Base-by-base conservation (phyloP, 2,329 filamentous ascomycete genomes). In the Cladosporium sp. region DNA sequence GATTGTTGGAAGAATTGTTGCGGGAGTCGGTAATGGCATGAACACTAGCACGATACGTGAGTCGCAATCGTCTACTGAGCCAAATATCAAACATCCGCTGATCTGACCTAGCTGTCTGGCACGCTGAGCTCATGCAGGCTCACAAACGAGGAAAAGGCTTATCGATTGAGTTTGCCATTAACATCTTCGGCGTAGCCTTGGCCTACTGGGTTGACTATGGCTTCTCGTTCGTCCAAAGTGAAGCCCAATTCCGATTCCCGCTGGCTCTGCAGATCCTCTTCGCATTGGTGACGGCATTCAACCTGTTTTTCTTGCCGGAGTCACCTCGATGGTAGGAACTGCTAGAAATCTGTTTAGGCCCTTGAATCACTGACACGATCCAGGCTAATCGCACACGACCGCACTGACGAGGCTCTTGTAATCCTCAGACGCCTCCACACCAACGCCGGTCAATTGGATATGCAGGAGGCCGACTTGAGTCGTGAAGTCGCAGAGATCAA, bases 1-100 rank as follows among this genome's bases (percentile, higher is more conserved):
- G 73, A 83, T 85, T 67, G 73, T 85, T 62, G 84, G 84, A 11
- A 79, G 84, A 58, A 78, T 80, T 4, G 78, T 85, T 59, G 85
- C 84, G 21, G 84, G 84, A 62, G 73, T 85, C 23, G 84, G 83
- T 6, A 85, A 85, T 67, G 84, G 84, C 23, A 84, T 86, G 76
- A 85, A 85, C 73, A 85, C 83, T 3, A 81, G 80, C 0, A 85
- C 83, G 0, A 84, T 85, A 35, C 83, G 83, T 2, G 23, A 59
- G 56, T 46, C 14, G 12, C 16, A 18, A 3, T 11, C 29, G 28
- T 33, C 2, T 11, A 2, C 28, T 14, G 16, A 18, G 5, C 10
- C 18, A 21, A 3, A 11, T 6, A 5, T 1, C 14, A 18, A n/a
- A 21, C 3, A 18, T 11, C 11, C 0, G 26, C 60, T 62, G 23